Evolutionary conservation across 2,329 filamentous ascomycete genomes (phyloP), one percentile per base, ranked within the genome.

Genomic region (Elsinoe perseae): DNA sequence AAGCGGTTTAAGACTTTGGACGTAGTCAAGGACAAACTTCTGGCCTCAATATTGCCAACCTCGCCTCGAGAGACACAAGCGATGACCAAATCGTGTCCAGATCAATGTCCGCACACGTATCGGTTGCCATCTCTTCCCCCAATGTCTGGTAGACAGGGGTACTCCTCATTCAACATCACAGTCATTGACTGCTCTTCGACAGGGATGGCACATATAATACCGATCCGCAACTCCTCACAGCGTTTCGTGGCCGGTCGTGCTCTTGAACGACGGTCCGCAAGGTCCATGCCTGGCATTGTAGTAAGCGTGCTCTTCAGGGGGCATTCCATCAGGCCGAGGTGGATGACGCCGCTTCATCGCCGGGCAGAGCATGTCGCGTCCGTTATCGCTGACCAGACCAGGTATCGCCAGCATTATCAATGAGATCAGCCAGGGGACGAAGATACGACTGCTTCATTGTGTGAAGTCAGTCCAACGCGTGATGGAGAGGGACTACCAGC

Each of bases 171-270:
- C 23, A 63, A 56, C 21, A 62, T 56, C 2, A 43, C 56, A 9
- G 43, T 27, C 8, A 58, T 61, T 3, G 63, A 62, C 1, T 58
- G 56, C 6, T 58, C 25, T 40, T 64, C 62, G 28, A 59, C 20
- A 2, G 58, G 57, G 7, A 64, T n/a, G 2, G 63, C 63, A 46
- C 60, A 61, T 2, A 64, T 58, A 57, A 61, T 63, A 21, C 61
- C 62, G 2, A 64, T 34, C 1, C n/a, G 59, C 10, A 28, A 48
- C n/a, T 48, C 43, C 5, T 27, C 21, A 4, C 43, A 25, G 5
- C 9, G 14, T 23, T n/a, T 16, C 27, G 23, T 3, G 12, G 40
- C 8, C 1, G 40, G 8, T 21, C 40, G 40, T 23, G 40, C 9
- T 43, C 40, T 21, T 3, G 16, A 43, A 4, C 32, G 32, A 36